phyloP scores from a whole-genome alignment of 2,329 filamentous ascomycete genomes.

The Trichoderma gracile region DNA sequence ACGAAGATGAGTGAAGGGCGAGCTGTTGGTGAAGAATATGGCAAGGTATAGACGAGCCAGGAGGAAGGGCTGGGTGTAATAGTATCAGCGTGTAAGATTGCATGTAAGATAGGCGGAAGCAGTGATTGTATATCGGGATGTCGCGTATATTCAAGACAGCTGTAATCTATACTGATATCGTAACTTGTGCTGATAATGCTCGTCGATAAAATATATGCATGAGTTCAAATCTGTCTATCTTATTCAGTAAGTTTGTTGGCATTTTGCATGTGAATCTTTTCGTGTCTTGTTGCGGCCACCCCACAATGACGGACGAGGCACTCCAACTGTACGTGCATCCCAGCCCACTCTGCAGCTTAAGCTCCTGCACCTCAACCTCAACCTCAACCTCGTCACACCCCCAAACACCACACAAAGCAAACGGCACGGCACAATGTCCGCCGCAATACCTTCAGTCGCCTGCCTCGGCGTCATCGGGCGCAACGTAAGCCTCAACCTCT shows the following conservation, averaged over 20 bases:
- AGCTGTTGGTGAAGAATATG: constrained; percentile 45
- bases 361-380: constrained; percentile 20
- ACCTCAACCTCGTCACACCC: constrained; percentile 1
- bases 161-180: too few species aligned
- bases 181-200: too few species aligned
- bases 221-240: too few species aligned
- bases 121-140: not conserved
- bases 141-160: not conserved
- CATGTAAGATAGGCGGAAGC: not conserved
- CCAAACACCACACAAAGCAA: constrained; percentile 8
- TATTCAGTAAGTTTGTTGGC: not conserved
- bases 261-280: not conserved
- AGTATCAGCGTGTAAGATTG: constrained; percentile 1
- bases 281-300: not conserved
- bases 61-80: not conserved
- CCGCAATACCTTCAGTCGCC: constrained; percentile 75
- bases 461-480: constrained; percentile 93
- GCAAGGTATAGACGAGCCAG: constrained; percentile 26
- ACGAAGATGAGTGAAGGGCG: constrained; percentile 42
- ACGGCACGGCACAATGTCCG: constrained; percentile 49
- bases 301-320: not conserved
- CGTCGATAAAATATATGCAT: not conserved
- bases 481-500: constrained; percentile 60
- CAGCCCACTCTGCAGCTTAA: constrained; percentile 21
- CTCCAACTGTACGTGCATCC: constrained; percentile 6